phyloP scores from a whole-genome alignment of 495 filamentous ascomycete species.

The Neurospora intermedia region DNA sequence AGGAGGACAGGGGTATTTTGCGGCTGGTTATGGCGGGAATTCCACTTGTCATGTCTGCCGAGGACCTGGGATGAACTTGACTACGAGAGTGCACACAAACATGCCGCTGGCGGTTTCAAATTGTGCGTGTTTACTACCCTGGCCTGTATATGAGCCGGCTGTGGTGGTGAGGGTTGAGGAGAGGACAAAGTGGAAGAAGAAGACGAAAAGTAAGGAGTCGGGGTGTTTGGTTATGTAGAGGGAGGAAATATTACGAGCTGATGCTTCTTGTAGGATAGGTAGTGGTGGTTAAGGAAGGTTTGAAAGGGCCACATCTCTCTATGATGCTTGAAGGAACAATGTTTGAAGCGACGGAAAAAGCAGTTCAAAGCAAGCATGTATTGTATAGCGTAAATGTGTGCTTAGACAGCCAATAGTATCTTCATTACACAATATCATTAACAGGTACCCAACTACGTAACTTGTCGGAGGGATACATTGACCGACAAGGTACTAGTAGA shows the following conservation, averaged over 20 bases:
- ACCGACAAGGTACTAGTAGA: not conserved
- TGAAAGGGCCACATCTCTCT: not conserved
- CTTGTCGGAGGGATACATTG: not conserved
- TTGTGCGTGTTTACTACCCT: not conserved
- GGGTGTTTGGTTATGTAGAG: not conserved
- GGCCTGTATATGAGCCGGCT: not conserved
- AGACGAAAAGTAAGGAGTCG: not conserved
- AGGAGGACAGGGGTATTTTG: not conserved
- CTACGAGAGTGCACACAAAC: not conserved
- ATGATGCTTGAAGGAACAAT: no score
- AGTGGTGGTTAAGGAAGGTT: no score
- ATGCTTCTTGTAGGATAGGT: not conserved
- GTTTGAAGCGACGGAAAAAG: not conserved
- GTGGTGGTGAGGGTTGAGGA: not conserved
- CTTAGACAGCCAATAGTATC: not conserved
- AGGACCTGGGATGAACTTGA: not conserved
- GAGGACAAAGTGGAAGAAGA: not conserved
- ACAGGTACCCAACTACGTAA: not conserved
- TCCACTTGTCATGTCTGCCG: not conserved
- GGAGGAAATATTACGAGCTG: not conserved
- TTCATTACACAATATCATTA: not conserved
- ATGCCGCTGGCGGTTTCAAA: not conserved
- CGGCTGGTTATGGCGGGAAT: not conserved
- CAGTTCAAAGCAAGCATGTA: not conserved
- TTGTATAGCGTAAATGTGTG: not conserved